These are phyloP conservation scores for Dactylellina haptotyla DNA, from an alignment of 2,329 filamentous ascomycete genomes.

Conservation along the genomic window DNA sequence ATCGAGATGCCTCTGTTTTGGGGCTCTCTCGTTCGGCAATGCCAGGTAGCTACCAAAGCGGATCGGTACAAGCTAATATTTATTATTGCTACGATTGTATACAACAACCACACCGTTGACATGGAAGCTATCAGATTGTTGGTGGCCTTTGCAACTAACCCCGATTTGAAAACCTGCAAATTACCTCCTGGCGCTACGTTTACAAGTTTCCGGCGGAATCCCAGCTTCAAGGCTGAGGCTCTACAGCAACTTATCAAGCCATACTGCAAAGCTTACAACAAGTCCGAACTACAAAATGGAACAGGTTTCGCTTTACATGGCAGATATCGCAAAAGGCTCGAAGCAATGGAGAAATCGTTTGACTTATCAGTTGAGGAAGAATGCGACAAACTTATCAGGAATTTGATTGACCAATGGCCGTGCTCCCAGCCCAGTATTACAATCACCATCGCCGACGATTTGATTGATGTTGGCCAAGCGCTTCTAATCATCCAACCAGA, in stretches of 20 bases:
- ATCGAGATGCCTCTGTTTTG: slow-evolving; percentile 44
- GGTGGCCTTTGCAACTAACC: slow-evolving; percentile 63
- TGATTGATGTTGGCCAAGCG: slow-evolving; percentile 62
- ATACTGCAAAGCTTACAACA: slow-evolving; percentile 58
- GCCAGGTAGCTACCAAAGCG: slow-evolving; percentile 52
- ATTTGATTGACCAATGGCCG: slow-evolving; percentile 65
- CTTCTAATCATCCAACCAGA: slow-evolving; percentile 62
- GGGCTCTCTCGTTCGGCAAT: slow-evolving; percentile 31
- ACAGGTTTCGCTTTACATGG: slow-evolving; percentile 56
- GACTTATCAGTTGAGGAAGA: slow-evolving; percentile 59
- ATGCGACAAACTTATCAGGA: slow-evolving; percentile 61
- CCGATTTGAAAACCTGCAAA: slow-evolving; percentile 61
- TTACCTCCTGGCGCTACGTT: slow-evolving; percentile 61
- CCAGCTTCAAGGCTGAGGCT: slow-evolving; percentile 59
- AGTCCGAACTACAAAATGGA: slow-evolving; percentile 56
- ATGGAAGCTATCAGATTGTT: slow-evolving; percentile 63
- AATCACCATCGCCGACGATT: slow-evolving; percentile 57
- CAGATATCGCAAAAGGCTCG: slow-evolving; percentile 60
- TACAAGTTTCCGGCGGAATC: slow-evolving; percentile 60
- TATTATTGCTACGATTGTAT: slow-evolving; percentile 64
- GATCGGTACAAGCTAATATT: slow-evolving; percentile 64
- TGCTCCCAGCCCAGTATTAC: slow-evolving; percentile 60
- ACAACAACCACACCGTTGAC: slow-evolving; percentile 60
- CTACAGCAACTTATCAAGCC: slow-evolving; percentile 60
- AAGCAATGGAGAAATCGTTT: slow-evolving; percentile 59